Conservation (phyloP, 202 grass and related monocot genomes). For the Schoenoplectus triqueter region DNA sequence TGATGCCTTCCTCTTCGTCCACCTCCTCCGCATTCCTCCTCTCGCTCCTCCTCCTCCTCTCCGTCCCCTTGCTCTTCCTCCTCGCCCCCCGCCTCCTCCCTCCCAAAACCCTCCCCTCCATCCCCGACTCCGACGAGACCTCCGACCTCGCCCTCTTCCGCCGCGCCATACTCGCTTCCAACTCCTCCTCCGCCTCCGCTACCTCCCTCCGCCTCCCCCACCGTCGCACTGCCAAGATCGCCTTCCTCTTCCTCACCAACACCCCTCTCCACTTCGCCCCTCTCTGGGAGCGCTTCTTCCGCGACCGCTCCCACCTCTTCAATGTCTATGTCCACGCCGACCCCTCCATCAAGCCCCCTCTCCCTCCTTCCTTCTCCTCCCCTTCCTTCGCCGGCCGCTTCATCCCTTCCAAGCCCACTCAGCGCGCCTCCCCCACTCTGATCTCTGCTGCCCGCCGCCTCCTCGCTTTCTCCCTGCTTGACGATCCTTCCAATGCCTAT, state of each 20-base stretch:
- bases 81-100: constrained; percentile 81
- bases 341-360: constrained; percentile 56
- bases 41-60: constrained; percentile 63
- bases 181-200: constrained; percentile 42
- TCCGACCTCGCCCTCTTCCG: constrained; percentile 94
- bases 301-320: constrained; percentile 56
- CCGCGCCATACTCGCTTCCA: constrained; percentile 75
- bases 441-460: constrained; percentile 86
- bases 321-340: constrained; percentile 96
- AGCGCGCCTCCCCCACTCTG: constrained; percentile 87
- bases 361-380: constrained; percentile 50
- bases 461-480: constrained; percentile 68
- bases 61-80: constrained; percentile 73
- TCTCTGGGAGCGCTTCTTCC: constrained; percentile 87
- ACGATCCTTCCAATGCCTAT: constrained; percentile 74
- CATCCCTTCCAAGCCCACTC: constrained; percentile 75
- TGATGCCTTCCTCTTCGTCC: neutral
- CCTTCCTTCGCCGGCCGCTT: constrained; percentile 73
- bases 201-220: constrained; percentile 53
- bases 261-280: constrained; percentile 79
- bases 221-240: constrained; percentile 51
- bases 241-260: constrained; percentile 90
- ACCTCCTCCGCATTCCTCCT: constrained; percentile 71
- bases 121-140: constrained; percentile 80
- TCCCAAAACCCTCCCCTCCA: constrained; percentile 83